Evolutionary conservation across 2,329 filamentous ascomycete species (phyloP).

Genomic region (Nothopassalora personata): DNA sequence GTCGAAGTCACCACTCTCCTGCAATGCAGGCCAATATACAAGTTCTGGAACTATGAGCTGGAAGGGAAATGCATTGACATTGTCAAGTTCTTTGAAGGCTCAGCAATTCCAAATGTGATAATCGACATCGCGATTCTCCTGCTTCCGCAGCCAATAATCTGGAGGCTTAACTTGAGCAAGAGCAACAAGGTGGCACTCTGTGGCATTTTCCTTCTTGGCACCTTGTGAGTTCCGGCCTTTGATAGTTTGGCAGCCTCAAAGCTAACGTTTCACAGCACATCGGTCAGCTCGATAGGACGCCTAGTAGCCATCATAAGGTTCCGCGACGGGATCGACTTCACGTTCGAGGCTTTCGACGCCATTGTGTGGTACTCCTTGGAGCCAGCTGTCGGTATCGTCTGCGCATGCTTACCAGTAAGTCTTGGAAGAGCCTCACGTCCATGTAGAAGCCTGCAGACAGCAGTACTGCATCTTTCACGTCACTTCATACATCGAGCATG

Average conservation of each 20-base stretch:
- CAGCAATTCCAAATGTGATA: constrained; percentile 15
- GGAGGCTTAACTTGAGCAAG: constrained; percentile 10
- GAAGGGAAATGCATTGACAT: constrained; percentile 10
- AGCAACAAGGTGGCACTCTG: constrained; percentile 7
- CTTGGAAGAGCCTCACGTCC: background rate
- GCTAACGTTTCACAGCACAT: constrained; percentile 5
- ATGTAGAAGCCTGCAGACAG: too few species aligned
- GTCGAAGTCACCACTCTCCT: constrained; percentile 11
- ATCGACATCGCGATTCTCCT: constrained; percentile 12
- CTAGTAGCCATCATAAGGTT: constrained; percentile 9
- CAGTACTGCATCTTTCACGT: too few species aligned
- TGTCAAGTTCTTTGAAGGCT: constrained; percentile 10
- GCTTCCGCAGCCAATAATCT: constrained; percentile 12
- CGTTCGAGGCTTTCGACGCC: constrained; percentile 6
- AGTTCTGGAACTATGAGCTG: constrained; percentile 9
- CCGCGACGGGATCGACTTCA: constrained; percentile 7
- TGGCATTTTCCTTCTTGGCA: constrained; percentile 13
- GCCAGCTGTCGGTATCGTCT: constrained; percentile 13
- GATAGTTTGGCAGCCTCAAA: background rate
- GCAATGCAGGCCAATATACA: constrained; percentile 11
- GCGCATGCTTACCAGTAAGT: constrained; percentile 10
- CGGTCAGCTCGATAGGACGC: constrained; percentile 8
- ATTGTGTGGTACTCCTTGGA: constrained; percentile 16
- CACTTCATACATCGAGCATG: background rate
- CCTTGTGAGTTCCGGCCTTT: constrained; percentile 4